Conservation (phyloP, 331 rosid species). For the Pyrus hybrid region DNA sequence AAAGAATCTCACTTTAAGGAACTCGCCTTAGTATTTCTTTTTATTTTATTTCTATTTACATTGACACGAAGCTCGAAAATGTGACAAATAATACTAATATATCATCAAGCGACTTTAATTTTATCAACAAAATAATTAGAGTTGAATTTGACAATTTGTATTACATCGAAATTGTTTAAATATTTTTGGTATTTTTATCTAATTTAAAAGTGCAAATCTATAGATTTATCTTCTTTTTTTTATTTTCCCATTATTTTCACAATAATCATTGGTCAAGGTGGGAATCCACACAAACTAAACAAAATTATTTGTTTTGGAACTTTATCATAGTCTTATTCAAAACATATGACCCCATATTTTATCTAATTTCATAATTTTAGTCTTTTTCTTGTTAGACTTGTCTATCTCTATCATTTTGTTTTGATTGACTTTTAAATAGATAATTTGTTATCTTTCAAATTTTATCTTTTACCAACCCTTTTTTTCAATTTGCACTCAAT, state of each 20-base stretch:
- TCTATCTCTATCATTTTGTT: background rate
- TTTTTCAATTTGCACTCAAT: background rate
- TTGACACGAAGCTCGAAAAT: background rate
- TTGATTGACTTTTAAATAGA: background rate
- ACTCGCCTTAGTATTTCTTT: no score
- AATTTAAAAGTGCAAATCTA: no score
- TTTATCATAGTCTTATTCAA: background rate
- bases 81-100: no score
- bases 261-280: background rate
- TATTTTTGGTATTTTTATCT: no score
- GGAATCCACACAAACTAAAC: background rate
- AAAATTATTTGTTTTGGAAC: background rate
- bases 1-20: no score
- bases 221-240: no score
- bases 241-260: no score
- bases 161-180: no score
- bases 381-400: background rate
- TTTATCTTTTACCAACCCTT: background rate
- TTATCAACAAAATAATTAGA: background rate
- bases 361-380: background rate
- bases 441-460: background rate
- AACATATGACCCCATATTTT: background rate
- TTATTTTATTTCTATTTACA: no score
- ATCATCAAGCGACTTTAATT: background rate
- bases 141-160: no score